These are phyloP conservation scores for Hortaea werneckii DNA, from an alignment of 2,329 filamentous ascomycete species.

Conservation along the genomic window DNA sequence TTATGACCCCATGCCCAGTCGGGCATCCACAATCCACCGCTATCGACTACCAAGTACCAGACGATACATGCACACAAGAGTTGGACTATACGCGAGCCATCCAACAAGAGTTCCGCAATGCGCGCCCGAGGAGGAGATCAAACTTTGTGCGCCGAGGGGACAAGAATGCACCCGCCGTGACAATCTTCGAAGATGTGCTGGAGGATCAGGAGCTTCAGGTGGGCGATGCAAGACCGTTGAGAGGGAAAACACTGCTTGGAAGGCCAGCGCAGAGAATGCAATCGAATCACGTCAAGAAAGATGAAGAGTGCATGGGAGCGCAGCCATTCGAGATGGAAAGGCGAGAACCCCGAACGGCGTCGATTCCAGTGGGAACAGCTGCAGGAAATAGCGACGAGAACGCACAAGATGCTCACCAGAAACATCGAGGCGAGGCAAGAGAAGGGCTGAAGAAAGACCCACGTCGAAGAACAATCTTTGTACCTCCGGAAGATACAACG, in stretches of 20 bases:
- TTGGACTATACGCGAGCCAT: slow-evolving; percentile 24
- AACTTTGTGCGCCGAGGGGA: slow-evolving; percentile 14
- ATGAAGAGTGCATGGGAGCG: slow-evolving; percentile 5
- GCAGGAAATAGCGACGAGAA: not conserved
- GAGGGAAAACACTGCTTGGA: slow-evolving; percentile 15
- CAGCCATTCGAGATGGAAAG: slow-evolving; percentile 1
- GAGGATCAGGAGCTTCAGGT: slow-evolving; percentile 16
- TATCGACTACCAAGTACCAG: too few species aligned
- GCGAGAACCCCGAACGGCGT: not conserved
- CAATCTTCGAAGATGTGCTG: slow-evolving; percentile 25
- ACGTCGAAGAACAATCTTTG: slow-evolving; percentile 40
- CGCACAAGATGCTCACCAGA: not conserved
- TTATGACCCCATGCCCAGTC: too few species aligned
- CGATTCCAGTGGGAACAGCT: too few species aligned
- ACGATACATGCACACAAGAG: slow-evolving; percentile 16
- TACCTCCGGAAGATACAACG: slow-evolving; percentile 42
- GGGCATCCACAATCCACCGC: too few species aligned
- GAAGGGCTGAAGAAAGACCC: slow-evolving; percentile 27
- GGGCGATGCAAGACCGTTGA: slow-evolving; percentile 2
- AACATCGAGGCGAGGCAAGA: not conserved
- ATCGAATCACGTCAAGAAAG: not conserved
- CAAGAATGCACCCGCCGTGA: slow-evolving; percentile 8
- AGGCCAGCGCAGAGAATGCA: slow-evolving; percentile 17
- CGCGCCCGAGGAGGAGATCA: slow-evolving; percentile 16
- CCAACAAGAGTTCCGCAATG: slow-evolving; percentile 18